Percentiles rank a stretch among this genome's conserved stretches.
Conservation (phyloP, 176 grass and related monocot species). For the Musa acuminata region DNA sequence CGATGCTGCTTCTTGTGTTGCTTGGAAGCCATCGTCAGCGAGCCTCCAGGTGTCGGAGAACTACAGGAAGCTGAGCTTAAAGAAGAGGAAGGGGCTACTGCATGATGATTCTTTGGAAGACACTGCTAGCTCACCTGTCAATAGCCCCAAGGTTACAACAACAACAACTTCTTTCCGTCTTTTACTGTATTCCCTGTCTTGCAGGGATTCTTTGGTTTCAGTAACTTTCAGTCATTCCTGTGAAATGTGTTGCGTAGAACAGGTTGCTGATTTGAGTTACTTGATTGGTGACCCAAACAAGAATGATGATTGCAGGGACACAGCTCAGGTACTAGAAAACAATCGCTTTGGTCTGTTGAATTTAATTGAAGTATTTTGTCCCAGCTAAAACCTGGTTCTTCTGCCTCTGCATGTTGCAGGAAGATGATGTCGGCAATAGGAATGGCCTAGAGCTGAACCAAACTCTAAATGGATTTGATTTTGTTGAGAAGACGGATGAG, state of each 20-base stretch:
- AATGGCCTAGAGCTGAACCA: slow-evolving; percentile 1
- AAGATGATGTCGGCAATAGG: slow-evolving; percentile 21
- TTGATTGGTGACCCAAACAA: neutral
- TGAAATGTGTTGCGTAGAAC: neutral
- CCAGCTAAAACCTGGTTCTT: neutral
- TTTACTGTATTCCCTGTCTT: neutral
- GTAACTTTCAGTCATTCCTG: too few relatives aligned
- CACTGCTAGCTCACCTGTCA: slow-evolving; percentile 92
- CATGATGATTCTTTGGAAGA: slow-evolving; percentile 68
- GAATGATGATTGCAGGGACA: neutral
- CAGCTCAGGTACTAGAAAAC: neutral
- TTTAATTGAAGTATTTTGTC: neutral
- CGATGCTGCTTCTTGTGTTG: slow-evolving; percentile 45
- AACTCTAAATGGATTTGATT: slow-evolving; percentile 30
- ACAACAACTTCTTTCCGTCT: neutral
- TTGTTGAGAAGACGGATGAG: slow-evolving; percentile 34
- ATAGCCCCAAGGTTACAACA: slow-evolving; percentile 76
- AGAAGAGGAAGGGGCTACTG: slow-evolving; percentile 52
- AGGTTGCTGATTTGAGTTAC: neutral
- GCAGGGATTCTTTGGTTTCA: neutral
- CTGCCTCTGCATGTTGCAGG: slow-evolving; percentile 15
- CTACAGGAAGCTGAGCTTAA: slow-evolving; percentile 48
- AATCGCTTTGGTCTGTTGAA: neutral
- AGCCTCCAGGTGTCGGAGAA: slow-evolving; percentile 6
- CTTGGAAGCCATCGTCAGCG: neutral